Conservation (phyloP, 352 stramenopile genomes). For the Pythium brassicae region DNA sequence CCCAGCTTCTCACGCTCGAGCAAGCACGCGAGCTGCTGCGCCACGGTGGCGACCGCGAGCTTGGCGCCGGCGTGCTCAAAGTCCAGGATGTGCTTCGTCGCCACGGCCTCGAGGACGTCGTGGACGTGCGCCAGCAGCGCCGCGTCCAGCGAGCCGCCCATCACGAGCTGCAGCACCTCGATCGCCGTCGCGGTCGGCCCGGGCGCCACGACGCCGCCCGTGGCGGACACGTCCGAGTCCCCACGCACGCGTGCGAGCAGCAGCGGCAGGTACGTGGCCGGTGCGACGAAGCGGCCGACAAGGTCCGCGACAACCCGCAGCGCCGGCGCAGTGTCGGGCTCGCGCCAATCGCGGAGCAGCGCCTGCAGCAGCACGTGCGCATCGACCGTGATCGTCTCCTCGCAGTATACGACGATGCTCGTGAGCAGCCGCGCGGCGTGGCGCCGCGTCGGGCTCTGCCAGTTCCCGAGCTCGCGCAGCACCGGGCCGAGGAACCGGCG, state of each 20-base stretch:
- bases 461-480: constrained; percentile 90
- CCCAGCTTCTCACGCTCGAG: constrained; percentile 29
- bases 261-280: constrained; percentile 65
- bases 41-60: constrained; percentile 23
- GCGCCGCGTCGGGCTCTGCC: constrained; percentile 76
- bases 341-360: constrained; percentile 50
- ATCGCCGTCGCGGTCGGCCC: constrained; percentile 23
- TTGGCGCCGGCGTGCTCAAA: constrained; percentile 39
- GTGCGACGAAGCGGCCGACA: constrained; percentile 52
- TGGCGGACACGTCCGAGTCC: constrained; percentile 32
- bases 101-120: constrained; percentile 44
- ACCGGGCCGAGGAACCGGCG: constrained; percentile 88
- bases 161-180: constrained; percentile 46
- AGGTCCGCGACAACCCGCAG: constrained; percentile 44
- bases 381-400: constrained; percentile 93
- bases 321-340: constrained; percentile 21
- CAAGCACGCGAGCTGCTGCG: constrained; percentile 30
- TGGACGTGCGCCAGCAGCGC: constrained; percentile 53
- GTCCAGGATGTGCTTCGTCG: constrained; percentile 30
- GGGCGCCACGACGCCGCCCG: constrained; percentile 16
- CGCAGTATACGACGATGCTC: constrained; percentile 89
- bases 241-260: constrained; percentile 54
- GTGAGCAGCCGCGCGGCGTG: constrained; percentile 87
- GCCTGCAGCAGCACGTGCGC: constrained; percentile 69
- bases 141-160: constrained; percentile 56